phyloP scores from a whole-genome alignment of 1,284 basidiomycete genomes.

The Lignosus rhinocerotis region DNA sequence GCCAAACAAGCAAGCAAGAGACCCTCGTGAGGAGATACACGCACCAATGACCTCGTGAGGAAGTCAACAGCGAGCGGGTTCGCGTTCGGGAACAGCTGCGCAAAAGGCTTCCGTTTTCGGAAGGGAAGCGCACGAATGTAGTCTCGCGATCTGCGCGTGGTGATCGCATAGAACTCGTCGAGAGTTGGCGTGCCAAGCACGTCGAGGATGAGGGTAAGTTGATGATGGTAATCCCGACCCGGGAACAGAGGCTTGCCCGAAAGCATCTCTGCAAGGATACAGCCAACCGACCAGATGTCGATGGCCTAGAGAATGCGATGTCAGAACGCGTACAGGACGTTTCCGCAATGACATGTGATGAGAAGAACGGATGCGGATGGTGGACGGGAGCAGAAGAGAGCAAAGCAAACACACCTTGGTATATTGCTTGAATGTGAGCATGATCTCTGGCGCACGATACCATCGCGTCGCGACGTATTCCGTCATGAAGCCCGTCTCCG shows the following conservation, averaged over 20 bases:
- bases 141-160: conserved; percentile 81
- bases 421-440: conserved; percentile 96
- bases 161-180: conserved; percentile 91
- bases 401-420: conserved; percentile 64
- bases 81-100: conserved; percentile 84
- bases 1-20: background rate
- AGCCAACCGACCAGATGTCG: conserved; percentile 95
- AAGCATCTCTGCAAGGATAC: conserved; percentile 97
- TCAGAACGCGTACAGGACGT: conserved; percentile 11
- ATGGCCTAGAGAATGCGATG: conserved; percentile 59
- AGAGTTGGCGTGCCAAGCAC: conserved; percentile 91
- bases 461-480: conserved; percentile 93
- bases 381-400: background rate
- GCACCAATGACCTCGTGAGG: conserved; percentile 83
- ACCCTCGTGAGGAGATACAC: conserved; percentile 29
- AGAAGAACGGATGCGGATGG: background rate
- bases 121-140: conserved; percentile 90
- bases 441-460: conserved; percentile 95
- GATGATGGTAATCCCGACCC: conserved; percentile 95
- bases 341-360: background rate
- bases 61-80: conserved; percentile 88
- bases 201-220: conserved; percentile 87
- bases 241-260: conserved; percentile 94
- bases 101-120: conserved; percentile 80
- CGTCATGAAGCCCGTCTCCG: conserved; percentile 90